Evolutionary conservation across 768 basidiomycete genomes (phyloP), one percentile per base, ranked within the genome.

Genomic region (Phaeotremella skinneri): DNA sequence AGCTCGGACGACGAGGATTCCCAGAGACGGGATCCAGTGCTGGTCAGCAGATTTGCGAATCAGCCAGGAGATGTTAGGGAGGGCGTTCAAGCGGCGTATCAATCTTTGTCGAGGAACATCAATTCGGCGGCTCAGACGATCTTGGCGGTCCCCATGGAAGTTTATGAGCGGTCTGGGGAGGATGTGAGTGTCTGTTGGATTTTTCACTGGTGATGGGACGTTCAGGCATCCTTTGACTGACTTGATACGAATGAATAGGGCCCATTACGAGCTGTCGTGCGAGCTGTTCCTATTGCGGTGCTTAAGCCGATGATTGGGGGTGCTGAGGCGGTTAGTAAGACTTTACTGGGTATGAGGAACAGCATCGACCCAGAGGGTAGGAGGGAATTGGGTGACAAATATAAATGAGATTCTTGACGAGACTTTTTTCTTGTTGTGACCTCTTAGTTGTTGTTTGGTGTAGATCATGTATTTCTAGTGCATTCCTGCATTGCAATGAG

Each of bases 231-330:
- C 9, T 13, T 16, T 21, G 32, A 26, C 11, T 51, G 13, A 26
- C 50, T 30, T 13, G 29, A 17, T 13, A 29, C 16, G 20, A 3
- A 23, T 2, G 16, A 9, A 52, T 71, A 98, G 92, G 93, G 92
- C 2, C 85, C 93, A 52, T 88, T 93, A 21, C 87, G 87, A 56
- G 89, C 94, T 23, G 93, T 99, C 26, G 89, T 98, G 60, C 86
- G 96, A 26, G 96, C 96, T 27, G 91, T 98, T 11, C 96, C 96
- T 4, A 93, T 98, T 58, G 96, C 96, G 0, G 92, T 99, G 11
- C 79, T 99, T 66, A 92, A 90, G 69, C 92, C 96, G 1, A 94
- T 96, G 91, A 99, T 98, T 57, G 96, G 96, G 3, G 92, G 93
- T 3, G 91, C 87, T 50, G 94, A 96, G 78, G 96, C 96, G 2